Percentiles rank a stretch among this genome's conserved stretches.
Conservation (phyloP, 768 basidiomycete genomes). For the Rossbeevera mucosa region DNA sequence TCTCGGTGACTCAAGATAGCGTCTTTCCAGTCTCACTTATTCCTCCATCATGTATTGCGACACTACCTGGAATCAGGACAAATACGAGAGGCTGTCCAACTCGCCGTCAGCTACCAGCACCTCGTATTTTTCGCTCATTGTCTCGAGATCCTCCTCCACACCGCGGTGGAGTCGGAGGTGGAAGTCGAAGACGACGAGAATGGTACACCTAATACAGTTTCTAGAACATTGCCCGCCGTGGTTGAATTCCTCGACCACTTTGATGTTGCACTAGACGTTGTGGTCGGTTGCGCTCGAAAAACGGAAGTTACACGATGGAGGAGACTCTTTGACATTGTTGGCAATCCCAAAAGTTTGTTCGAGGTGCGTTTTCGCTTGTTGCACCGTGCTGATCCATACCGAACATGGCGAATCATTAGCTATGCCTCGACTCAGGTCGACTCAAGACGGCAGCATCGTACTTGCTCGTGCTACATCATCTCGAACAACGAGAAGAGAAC, state of each 20-base stretch:
- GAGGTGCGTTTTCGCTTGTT: constrained; percentile 52
- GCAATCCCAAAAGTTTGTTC: constrained; percentile 85
- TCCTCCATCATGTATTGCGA: constrained; percentile 85
- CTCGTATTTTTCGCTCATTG: constrained; percentile 93
- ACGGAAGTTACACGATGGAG: constrained; percentile 92
- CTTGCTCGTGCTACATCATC: constrained; percentile 86
- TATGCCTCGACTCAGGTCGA: constrained; percentile 64
- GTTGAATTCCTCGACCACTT: constrained; percentile 95
- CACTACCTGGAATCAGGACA: constrained; percentile 67
- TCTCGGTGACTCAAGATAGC: neutral
- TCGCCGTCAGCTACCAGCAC: constrained; percentile 81
- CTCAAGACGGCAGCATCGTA: constrained; percentile 91
- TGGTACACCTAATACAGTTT: constrained; percentile 15
- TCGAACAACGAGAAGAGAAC: constrained; percentile 81
- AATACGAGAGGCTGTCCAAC: constrained; percentile 72
- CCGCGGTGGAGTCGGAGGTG: constrained; percentile 83
- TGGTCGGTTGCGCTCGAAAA: constrained; percentile 94
- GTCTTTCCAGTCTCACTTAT: constrained; percentile 75
- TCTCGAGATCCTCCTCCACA: constrained; percentile 90
- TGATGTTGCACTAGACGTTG: constrained; percentile 84
- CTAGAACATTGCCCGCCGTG: constrained; percentile 53
- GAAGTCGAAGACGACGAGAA: constrained; percentile 30
- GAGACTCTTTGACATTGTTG: constrained; percentile 83
- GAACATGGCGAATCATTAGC: constrained; percentile 42
- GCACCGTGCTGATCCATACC: neutral